These are phyloP conservation scores for Pouteria glomerata DNA, from an alignment of 148 eudicot species.

Conservation along the genomic window DNA sequence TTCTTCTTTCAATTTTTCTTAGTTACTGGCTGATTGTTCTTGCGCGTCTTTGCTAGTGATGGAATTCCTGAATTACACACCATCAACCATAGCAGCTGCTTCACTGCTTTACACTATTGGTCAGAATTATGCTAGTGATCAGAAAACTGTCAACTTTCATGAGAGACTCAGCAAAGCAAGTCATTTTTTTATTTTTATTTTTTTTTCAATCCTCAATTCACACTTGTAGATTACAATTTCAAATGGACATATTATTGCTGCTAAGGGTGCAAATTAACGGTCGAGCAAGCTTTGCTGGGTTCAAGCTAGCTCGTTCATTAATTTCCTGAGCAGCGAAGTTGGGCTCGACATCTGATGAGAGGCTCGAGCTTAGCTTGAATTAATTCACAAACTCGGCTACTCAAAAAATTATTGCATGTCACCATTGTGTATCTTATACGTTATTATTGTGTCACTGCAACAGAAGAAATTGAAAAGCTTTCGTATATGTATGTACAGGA, in stretches of 20 bases:
- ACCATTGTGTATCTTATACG: not conserved
- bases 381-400: not conserved
- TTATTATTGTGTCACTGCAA: not conserved
- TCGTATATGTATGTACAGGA: not conserved
- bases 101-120: not conserved
- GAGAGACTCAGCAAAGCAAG: conserved; percentile 13
- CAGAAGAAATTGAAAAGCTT: not conserved
- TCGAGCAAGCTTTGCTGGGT: no score
- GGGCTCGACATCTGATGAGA: no score
- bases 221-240: no score
- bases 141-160: not conserved
- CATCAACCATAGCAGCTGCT: conserved; percentile 13
- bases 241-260: not conserved
- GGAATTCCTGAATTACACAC: conserved; percentile 5
- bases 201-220: not conserved
- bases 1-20: not conserved
- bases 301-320: no score
- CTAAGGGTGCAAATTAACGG: no score
- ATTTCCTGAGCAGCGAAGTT: no score
- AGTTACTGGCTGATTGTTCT: no score
- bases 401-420: not conserved
- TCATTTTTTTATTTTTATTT: not conserved
- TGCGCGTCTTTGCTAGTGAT: not conserved
- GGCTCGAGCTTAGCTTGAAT: no score
- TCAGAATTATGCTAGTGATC: not conserved